phyloP scores from a whole-genome alignment of 2,329 filamentous ascomycete genomes.

The Phaeosphaeria sp. region DNA sequence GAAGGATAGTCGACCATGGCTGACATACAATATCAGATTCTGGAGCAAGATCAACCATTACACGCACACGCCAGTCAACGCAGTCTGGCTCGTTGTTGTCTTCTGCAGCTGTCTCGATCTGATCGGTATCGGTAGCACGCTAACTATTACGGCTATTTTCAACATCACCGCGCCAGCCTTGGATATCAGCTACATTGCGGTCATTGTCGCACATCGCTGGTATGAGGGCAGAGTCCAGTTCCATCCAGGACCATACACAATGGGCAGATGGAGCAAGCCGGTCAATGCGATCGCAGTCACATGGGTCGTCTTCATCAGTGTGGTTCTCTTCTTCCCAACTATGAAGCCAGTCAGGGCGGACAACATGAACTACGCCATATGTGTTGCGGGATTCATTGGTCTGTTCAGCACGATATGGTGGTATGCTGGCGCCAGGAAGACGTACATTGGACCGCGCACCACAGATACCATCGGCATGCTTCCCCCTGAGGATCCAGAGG shows the following conservation, averaged over 20 bases:
- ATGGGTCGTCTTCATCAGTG: constrained; percentile 69
- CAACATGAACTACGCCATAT: constrained; percentile 59
- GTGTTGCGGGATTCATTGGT: constrained; percentile 57
- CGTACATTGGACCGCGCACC: constrained; percentile 66
- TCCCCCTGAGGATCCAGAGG: constrained; percentile 51
- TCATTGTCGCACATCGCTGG: constrained; percentile 64
- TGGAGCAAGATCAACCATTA: constrained; percentile 60
- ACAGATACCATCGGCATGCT: constrained; percentile 57
- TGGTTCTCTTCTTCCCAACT: constrained; percentile 62
- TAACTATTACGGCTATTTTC: constrained; percentile 59
- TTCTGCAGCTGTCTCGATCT: constrained; percentile 61
- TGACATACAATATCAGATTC: constrained; percentile 47
- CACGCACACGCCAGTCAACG: constrained; percentile 66
- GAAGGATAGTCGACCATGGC: constrained; percentile 11
- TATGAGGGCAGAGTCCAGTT: constrained; percentile 61
- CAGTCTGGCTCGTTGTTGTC: constrained; percentile 68
- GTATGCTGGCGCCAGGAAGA: constrained; percentile 52
- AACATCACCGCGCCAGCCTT: constrained; percentile 56
- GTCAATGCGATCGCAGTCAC: constrained; percentile 63
- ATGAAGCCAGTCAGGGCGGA: constrained; percentile 50
- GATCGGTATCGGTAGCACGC: constrained; percentile 59
- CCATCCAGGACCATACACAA: constrained; percentile 63
- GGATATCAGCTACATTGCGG: constrained; percentile 64
- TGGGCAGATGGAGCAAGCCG: constrained; percentile 62
- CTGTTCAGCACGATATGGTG: constrained; percentile 55